A percentile compares a stretch with the other conserved stretches of the same genome.
phyloP scores from a whole-genome alignment of 495 filamentous ascomycete species.

The Lophiostoma macrostomum region DNA sequence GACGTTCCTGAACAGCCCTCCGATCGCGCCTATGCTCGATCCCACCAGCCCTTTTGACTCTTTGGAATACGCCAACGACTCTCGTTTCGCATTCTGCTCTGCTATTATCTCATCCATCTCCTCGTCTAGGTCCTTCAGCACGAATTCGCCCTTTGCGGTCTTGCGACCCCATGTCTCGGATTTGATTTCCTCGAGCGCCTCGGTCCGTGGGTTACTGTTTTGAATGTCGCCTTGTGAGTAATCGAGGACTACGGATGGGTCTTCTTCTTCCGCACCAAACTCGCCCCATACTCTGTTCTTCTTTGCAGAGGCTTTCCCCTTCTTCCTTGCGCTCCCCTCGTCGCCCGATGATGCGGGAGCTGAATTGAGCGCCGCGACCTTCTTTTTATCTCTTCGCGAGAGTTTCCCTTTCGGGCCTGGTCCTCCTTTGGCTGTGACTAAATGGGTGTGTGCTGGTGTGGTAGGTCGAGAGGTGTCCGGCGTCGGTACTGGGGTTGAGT shows the following conservation, averaged over 20 bases:
- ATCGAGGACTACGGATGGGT: constrained; percentile 69
- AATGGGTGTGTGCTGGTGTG: constrained; percentile 62
- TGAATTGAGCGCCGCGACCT: constrained; percentile 63
- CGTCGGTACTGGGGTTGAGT: constrained; percentile 63
- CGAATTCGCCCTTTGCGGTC: constrained; percentile 85
- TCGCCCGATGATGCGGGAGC: constrained; percentile 80
- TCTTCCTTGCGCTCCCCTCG: constrained; percentile 58
- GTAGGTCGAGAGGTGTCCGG: constrained; percentile 76
- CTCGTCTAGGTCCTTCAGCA: constrained; percentile 87
- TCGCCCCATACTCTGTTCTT: constrained; percentile 88
- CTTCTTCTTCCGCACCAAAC: constrained; percentile 85
- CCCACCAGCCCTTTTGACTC: constrained; percentile 68
- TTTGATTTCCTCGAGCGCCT: constrained; percentile 67
- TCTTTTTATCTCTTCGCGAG: constrained; percentile 80
- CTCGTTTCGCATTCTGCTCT: constrained; percentile 63
- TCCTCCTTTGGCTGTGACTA: constrained; percentile 68
- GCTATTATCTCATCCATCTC: constrained; percentile 87
- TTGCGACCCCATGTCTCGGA: constrained; percentile 77
- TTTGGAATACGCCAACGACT: constrained; percentile 46
- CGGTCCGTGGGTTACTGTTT: constrained; percentile 49
- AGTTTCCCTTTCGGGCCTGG: constrained; percentile 70
- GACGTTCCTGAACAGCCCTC: constrained; percentile 86
- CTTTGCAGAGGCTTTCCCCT: constrained; percentile 50
- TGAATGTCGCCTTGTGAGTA: constrained; percentile 69
- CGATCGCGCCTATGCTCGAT: constrained; percentile 72